phyloP scores from a whole-genome alignment of 352 stramenopile species.

The Globisporangium rhizosaccharum region DNA sequence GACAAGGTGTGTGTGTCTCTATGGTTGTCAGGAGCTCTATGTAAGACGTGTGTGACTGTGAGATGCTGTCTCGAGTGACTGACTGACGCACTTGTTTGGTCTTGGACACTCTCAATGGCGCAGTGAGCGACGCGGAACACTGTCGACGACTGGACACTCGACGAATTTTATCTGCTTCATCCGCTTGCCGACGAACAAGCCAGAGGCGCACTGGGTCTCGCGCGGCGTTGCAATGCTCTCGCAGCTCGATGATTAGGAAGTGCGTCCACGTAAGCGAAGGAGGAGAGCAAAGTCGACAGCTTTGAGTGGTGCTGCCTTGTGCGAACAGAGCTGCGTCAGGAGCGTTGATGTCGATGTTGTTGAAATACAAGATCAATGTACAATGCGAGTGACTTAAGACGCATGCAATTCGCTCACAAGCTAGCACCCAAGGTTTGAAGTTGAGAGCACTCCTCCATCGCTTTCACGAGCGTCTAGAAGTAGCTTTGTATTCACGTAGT shows the following conservation, averaged over 20 bases:
- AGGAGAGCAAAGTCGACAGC: not conserved
- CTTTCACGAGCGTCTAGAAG: too few relatives aligned
- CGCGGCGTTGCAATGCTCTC: conserved; percentile 92
- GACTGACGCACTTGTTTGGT: not conserved
- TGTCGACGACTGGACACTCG: conserved; percentile 92
- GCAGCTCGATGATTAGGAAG: conserved; percentile 76
- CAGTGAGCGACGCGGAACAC: conserved; percentile 83
- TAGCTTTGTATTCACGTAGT: too few relatives aligned
- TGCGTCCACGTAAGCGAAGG: not conserved
- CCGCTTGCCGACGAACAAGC: conserved; percentile 70
- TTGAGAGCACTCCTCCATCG: too few relatives aligned
- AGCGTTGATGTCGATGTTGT: too few relatives aligned
- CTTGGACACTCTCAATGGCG: not conserved
- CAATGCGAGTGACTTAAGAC: too few relatives aligned
- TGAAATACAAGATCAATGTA: too few relatives aligned
- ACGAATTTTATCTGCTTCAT: conserved; percentile 96
- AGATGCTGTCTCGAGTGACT: not conserved
- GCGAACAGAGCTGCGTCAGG: too few relatives aligned
- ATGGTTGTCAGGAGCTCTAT: not conserved
- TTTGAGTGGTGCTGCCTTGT: too few relatives aligned
- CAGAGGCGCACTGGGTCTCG: conserved; percentile 89
- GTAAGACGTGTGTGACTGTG: not conserved
- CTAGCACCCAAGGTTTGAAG: too few relatives aligned
- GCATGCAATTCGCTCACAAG: too few relatives aligned
- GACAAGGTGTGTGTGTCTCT: conserved; percentile 51